A percentile compares a stretch with the other conserved stretches of the same genome.
phyloP scores from a whole-genome alignment of 1,139 yeast genomes.

The Candida labiduridarum region DNA sequence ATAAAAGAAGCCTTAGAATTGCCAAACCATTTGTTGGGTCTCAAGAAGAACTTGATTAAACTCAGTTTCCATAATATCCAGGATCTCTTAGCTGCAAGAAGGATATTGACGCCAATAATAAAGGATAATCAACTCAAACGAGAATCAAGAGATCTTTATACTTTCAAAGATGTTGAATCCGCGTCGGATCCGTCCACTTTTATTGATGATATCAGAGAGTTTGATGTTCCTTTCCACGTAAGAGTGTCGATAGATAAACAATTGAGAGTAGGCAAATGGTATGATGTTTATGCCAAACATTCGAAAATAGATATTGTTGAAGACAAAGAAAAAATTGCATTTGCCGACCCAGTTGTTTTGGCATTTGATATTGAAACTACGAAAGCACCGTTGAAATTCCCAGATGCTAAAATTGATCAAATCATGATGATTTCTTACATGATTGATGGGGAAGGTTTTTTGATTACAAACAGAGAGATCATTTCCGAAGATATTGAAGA shows the following conservation, averaged over 20 bases:
- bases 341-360: slow-evolving; percentile 95
- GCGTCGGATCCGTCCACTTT: slow-evolving; percentile 59
- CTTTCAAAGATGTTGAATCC: slow-evolving; percentile 19
- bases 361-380: slow-evolving; percentile 99
- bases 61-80: slow-evolving; percentile 73
- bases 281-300: slow-evolving; percentile 68
- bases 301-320: slow-evolving; percentile 60
- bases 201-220: slow-evolving; percentile 84
- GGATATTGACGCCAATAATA: slow-evolving; percentile 68
- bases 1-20: slow-evolving; percentile 75
- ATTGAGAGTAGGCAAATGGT: slow-evolving; percentile 96
- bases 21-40: slow-evolving; percentile 87
- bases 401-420: slow-evolving; percentile 90
- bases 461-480: slow-evolving; percentile 92
- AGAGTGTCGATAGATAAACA: slow-evolving; percentile 89
- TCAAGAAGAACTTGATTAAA: slow-evolving; percentile 63
- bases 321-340: slow-evolving; percentile 76
- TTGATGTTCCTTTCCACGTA: slow-evolving; percentile 96
- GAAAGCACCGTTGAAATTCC: slow-evolving; percentile 93
- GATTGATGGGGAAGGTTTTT: slow-evolving; percentile 96
- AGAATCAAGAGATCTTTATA: slow-evolving; percentile 71
- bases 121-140: slow-evolving; percentile 64
- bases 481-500: slow-evolving; percentile 94
- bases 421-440: slow-evolving; percentile 99
- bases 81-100: slow-evolving; percentile 76